A percentile compares a stretch with the other conserved stretches of the same genome.
Conservation (phyloP, 148 eudicot genomes). For the Rhododendron ovatum region DNA sequence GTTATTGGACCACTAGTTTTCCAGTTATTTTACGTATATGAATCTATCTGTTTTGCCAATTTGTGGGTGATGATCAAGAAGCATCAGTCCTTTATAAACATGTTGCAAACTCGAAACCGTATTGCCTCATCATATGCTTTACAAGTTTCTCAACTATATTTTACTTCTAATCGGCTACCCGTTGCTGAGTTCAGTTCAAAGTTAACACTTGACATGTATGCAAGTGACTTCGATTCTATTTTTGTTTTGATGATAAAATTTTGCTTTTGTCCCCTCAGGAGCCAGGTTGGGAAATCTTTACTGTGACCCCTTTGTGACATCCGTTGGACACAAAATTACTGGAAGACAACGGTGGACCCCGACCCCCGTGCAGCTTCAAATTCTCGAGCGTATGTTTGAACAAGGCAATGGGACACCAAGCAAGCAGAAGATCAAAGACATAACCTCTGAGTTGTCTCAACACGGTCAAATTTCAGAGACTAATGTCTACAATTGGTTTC, state of each 20-base stretch:
- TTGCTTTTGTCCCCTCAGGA: conserved; percentile 36
- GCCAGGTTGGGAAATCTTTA: conserved; percentile 72
- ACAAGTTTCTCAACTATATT: background rate
- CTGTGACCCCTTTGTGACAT: conserved; percentile 67
- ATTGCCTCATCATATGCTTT: background rate
- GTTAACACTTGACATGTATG: background rate
- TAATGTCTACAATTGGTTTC: conserved; percentile 95
- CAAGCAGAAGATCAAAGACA: conserved; percentile 92
- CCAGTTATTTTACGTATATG: background rate
- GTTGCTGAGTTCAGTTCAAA: background rate
- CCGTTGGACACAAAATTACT: conserved; percentile 62
- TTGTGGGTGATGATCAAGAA: background rate
- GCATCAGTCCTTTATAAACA: background rate
- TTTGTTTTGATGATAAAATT: background rate
- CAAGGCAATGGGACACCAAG: conserved; percentile 86
- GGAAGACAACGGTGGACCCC: conserved; percentile 92
- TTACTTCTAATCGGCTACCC: background rate
- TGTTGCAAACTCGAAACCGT: background rate
- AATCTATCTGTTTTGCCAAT: no score
- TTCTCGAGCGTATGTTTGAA: conserved; percentile 78
- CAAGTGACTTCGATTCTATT: background rate
- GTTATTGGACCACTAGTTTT: background rate
- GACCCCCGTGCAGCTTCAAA: conserved; percentile 80
- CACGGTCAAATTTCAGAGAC: conserved; percentile 92
- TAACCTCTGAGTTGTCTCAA: conserved; percentile 65